A percentile compares a stretch with the other conserved stretches of the same genome.
These are phyloP conservation scores for Candida dendrica DNA, from an alignment of 805 yeast genomes.

Conservation along the genomic window DNA sequence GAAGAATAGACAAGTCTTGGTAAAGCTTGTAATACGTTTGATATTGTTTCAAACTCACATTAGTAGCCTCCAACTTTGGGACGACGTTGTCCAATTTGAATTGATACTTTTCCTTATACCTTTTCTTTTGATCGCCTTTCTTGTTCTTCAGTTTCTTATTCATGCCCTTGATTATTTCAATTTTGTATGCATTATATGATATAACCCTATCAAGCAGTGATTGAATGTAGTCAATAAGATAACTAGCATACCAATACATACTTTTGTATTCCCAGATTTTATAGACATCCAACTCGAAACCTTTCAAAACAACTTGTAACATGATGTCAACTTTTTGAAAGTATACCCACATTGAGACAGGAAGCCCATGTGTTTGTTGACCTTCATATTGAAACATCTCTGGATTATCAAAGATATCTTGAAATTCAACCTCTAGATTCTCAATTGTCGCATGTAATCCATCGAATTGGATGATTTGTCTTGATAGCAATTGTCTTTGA, in stretches of 20 bases:
- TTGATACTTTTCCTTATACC: conserved; percentile 27
- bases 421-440: conserved; percentile 44
- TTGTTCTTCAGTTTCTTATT: conserved; percentile 39
- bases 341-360: conserved; percentile 66
- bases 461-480: conserved; percentile 60
- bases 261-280: conserved; percentile 60
- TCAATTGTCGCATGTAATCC: conserved; percentile 73
- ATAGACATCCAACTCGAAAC: conserved; percentile 70
- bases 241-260: conserved; percentile 62
- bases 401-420: conserved; percentile 25
- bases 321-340: conserved; percentile 60
- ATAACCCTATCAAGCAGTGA: conserved; percentile 31
- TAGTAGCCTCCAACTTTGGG: conserved; percentile 27
- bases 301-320: conserved; percentile 65
- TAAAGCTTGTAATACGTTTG: conserved; percentile 17
- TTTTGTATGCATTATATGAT: conserved; percentile 25
- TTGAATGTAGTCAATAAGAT: conserved; percentile 41
- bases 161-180: conserved; percentile 25
- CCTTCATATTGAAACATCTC: conserved; percentile 18
- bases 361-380: conserved; percentile 38
- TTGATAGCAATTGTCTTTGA: conserved; percentile 67
- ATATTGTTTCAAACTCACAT: conserved; percentile 19
- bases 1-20: conserved; percentile 25
- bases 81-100: conserved; percentile 24
- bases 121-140: conserved; percentile 43